Conservation (phyloP, 2,329 filamentous ascomycete genomes). For the Hypomyces rosellus region DNA sequence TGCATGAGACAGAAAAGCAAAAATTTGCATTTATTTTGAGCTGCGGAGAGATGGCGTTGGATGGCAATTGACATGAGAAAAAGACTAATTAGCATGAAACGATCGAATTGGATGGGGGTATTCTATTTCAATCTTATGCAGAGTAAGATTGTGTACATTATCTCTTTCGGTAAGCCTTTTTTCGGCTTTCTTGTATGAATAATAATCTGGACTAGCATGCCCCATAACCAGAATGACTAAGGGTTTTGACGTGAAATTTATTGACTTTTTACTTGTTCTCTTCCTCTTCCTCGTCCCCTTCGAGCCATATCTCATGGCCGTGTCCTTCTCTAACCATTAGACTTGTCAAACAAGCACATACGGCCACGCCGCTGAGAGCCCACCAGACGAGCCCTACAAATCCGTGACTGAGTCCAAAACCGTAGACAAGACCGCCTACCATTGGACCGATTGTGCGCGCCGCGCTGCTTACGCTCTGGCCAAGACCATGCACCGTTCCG, state of each 20-base stretch:
- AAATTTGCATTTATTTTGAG: background rate
- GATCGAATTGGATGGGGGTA: background rate
- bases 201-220: background rate
- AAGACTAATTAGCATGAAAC: background rate
- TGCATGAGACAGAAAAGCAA: constrained; percentile 14
- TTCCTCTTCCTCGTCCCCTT: constrained; percentile 45
- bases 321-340: constrained; percentile 54
- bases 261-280: constrained; percentile 1
- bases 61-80: background rate
- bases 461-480: constrained; percentile 52
- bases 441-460: constrained; percentile 56
- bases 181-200: background rate
- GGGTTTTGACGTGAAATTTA: too few relatives aligned
- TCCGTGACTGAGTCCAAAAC: constrained; percentile 49
- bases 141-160: background rate
- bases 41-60: constrained; percentile 17
- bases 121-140: background rate
- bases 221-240: too few relatives aligned
- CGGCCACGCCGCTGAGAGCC: constrained; percentile 44
- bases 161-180: background rate
- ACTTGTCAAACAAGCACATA: constrained; percentile 44
- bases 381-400: constrained; percentile 55
- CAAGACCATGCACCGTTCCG: constrained; percentile 44
- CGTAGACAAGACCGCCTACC: constrained; percentile 55
- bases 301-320: constrained; percentile 59